Evolutionary conservation across 768 basidiomycete genomes (phyloP), one percentile per base, ranked within the genome.

Genomic region (Daedalea quercina): DNA sequence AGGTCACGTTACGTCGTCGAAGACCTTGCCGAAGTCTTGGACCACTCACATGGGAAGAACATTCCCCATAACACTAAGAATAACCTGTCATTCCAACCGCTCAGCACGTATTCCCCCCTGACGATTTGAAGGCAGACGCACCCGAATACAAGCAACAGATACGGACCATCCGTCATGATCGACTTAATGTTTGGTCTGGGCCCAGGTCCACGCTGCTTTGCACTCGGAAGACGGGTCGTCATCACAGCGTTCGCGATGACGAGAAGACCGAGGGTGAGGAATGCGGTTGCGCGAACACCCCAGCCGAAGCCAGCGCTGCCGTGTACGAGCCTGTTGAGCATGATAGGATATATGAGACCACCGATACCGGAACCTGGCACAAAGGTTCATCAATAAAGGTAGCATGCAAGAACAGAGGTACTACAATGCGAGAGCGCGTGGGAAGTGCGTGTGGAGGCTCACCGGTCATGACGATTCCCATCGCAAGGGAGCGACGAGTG

Each of bases 291-390:
- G 69, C 57, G 70, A 28, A 77, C 73, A 33, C 70, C 76, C 69
- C 69, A 74, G 17, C 63, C 65, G 56, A 76, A 78, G 3, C 73
- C 73, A 3, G 65, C 60, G 2, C 59, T 50, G 44, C 67, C 61
- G 26, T 56, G 37, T 26, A 65, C 41, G 6, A 64, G 53, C 42
- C 60, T 52, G 58, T 69, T 70, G 2, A 67, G 55, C 66, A 70
- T 69, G 40, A 71, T 69, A 2, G 71, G 69, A 42, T 60, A 68
- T 1, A 71, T 51, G 20, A 70, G 58, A 15, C 70, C 71, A 13
- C 69, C 71, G 23, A 51, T 33, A 8, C 68, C 64, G 4, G 62
- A 51, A 26, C 50, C 50, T 51, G 12, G n/a, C n/a, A n/a, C n/a
- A 9, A 9, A 12, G 20, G 17, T 15, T 7, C 7, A 40, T 40